A percentile compares a stretch with the other conserved stretches of the same genome.
Conservation (phyloP, 768 basidiomycete species). For the Phanerodontia chrysosporium region DNA sequence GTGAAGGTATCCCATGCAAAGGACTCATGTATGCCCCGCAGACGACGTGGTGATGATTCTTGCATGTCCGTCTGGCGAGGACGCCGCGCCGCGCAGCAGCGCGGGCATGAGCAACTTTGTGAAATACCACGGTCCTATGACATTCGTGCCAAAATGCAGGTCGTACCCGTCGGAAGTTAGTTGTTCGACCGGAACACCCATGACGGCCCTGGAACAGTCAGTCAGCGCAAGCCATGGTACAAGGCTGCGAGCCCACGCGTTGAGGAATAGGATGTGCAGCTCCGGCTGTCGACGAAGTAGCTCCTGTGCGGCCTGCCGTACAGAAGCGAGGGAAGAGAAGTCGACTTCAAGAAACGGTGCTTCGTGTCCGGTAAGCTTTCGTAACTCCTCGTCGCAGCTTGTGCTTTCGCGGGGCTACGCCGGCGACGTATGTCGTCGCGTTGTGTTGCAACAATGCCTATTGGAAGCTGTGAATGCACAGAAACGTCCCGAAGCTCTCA, state of each 20-base stretch:
- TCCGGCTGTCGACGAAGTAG: constrained; percentile 20
- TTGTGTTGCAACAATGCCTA: constrained; percentile 42
- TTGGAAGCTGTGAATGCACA: not conserved
- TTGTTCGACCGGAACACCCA: constrained; percentile 13
- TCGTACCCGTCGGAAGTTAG: constrained; percentile 38
- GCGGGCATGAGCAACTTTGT: constrained; percentile 33
- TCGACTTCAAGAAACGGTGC: constrained; percentile 25
- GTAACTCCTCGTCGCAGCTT: constrained; percentile 22
- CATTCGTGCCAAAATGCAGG: constrained; percentile 37
- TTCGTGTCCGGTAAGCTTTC: constrained; percentile 24
- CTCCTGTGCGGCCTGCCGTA: constrained; percentile 21
- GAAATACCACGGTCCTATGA: constrained; percentile 51
- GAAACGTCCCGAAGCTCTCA: not conserved
- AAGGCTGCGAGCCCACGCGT: constrained; percentile 11
- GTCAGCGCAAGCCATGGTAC: not conserved
- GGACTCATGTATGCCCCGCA: constrained; percentile 1
- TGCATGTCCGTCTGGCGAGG: constrained; percentile 27
- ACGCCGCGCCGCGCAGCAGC: constrained; percentile 25
- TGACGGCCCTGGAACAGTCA: too few species aligned
- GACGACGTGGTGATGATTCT: constrained; percentile 33
- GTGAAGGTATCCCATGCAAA: constrained; percentile 15
- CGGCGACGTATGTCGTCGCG: constrained; percentile 30
- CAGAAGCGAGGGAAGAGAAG: constrained; percentile 20
- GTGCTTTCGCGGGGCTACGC: constrained; percentile 21
- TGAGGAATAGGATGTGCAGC: constrained; percentile 23